A percentile compares a stretch with the other conserved stretches of the same genome.
These are phyloP conservation scores for Cyclospora cayetanensis DNA, from an alignment of 169 alveolate genomes.

Conservation along the genomic window DNA sequence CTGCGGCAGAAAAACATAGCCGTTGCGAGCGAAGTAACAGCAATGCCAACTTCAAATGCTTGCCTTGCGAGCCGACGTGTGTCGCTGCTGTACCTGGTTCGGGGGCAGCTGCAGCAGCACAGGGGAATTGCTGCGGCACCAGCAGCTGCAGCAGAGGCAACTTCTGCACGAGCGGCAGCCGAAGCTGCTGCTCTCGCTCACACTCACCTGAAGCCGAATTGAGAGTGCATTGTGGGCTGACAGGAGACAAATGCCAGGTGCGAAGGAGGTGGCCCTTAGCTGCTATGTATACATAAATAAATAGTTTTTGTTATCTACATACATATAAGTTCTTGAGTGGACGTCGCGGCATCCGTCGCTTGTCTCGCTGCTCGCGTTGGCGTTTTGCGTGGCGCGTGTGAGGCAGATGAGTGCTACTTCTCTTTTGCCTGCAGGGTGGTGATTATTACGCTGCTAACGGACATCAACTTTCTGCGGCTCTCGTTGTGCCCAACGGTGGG, in stretches of 20 bases:
- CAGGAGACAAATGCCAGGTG: slow-evolving; percentile 62
- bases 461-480: background rate
- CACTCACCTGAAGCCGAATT: slow-evolving; percentile 54
- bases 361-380: background rate
- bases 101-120: background rate
- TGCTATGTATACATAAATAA: background rate
- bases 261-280: background rate
- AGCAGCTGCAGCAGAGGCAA: slow-evolving; percentile 26
- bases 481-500: background rate
- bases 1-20: background rate
- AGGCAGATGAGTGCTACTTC: background rate
- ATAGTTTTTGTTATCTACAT: background rate
- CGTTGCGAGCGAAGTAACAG: background rate
- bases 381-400: background rate
- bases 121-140: slow-evolving; percentile 16
- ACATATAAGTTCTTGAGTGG: too few relatives aligned
- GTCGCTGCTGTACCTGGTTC: background rate
- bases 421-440: background rate
- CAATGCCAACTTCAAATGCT: too few relatives aligned
- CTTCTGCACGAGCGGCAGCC: background rate
- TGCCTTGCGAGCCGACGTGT: background rate
- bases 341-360: too few relatives aligned
- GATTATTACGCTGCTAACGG: background rate
- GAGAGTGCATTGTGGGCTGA: slow-evolving; percentile 45
- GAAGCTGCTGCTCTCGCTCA: slow-evolving; percentile 33